phyloP scores from a whole-genome alignment of 1,139 yeast genomes.

The Hyphopichia burtonii region DNA sequence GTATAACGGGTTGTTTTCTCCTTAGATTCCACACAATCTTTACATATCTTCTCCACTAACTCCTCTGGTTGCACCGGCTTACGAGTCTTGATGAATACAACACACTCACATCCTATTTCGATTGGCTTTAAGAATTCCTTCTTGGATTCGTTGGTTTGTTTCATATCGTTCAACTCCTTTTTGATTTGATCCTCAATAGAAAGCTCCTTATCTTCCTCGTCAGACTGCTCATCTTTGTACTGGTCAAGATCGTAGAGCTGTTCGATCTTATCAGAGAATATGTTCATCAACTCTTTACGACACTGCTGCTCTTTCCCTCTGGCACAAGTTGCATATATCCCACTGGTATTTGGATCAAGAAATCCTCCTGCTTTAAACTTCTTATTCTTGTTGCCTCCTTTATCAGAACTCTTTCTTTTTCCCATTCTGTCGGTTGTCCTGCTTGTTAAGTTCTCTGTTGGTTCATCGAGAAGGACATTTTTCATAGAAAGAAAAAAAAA shows the following conservation, averaged over 20 bases:
- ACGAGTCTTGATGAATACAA: conserved; percentile 76
- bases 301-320: conserved; percentile 77
- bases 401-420: conserved; percentile 18
- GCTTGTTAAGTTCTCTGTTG: neutral
- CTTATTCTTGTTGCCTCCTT: conserved; percentile 22
- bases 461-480: neutral
- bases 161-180: conserved; percentile 62
- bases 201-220: conserved; percentile 38
- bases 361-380: conserved; percentile 50
- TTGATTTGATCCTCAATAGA: conserved; percentile 77
- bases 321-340: conserved; percentile 83
- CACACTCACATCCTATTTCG: conserved; percentile 79
- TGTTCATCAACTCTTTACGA: conserved; percentile 63
- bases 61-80: conserved; percentile 76
- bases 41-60: conserved; percentile 62
- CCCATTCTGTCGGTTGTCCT: conserved; percentile 14
- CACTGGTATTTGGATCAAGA: conserved; percentile 78
- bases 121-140: conserved; percentile 59
- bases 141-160: conserved; percentile 37
- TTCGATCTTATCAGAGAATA: conserved; percentile 56
- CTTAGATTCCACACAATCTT: conserved; percentile 52
- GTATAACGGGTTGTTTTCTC: conserved; percentile 66
- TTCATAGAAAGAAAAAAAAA: neutral
- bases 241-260: conserved; percentile 48
- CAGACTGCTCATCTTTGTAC: conserved; percentile 28